Base-by-base conservation (phyloP, 2,329 filamentous ascomycete genomes). In the Fusarium concolor region DNA sequence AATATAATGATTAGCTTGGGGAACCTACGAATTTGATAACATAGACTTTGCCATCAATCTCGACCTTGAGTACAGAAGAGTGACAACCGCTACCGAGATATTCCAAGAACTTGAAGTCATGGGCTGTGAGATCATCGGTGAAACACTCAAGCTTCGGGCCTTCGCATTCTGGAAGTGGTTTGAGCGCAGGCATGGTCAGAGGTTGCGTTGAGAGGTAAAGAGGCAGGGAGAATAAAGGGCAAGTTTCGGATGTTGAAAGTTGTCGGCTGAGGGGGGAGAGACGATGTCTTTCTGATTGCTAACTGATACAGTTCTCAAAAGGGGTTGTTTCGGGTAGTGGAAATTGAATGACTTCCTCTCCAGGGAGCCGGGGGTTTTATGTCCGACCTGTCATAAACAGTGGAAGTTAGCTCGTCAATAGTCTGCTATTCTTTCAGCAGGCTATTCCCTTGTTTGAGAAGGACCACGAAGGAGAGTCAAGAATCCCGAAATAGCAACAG, bases 81-180 rank as follows among this genome's bases (percentile, higher is more conserved):
- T 67, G 64, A 12, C 14, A n/a, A 2, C 64, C 47, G 0, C 0
- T 0, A 8, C 46, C 62, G 0, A 44, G 20, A 1, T 3, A 2
- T 2, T 35, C 14, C 6, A 50, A 6, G 3, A 65, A 33, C 12
- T 38, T 50, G 28, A 56, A 59, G 43, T 62, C 0, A 10, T 62
- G 55, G 2, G 29, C 33, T 1, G 33, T 20, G 7, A 68, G n/a
- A 1, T 68, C 50, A 8, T 68, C 47, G 1, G 39, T 33, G 37
- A 68, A 68, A 20, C 46, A 50, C 1, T 47, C 47, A 0, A 68
- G 37, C 15, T 68, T 68, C 9, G 60, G 65, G 0, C 65, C 65
- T 12, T 56, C 52, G 10, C 38, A 53, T 9, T 65, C 49, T 11
- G 61, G 64, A 1, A 60, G 49, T 3, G 44, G 46, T 24, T 52